phyloP scores from a whole-genome alignment of 2,329 filamentous ascomycete species.

The Alternaria sp. region DNA sequence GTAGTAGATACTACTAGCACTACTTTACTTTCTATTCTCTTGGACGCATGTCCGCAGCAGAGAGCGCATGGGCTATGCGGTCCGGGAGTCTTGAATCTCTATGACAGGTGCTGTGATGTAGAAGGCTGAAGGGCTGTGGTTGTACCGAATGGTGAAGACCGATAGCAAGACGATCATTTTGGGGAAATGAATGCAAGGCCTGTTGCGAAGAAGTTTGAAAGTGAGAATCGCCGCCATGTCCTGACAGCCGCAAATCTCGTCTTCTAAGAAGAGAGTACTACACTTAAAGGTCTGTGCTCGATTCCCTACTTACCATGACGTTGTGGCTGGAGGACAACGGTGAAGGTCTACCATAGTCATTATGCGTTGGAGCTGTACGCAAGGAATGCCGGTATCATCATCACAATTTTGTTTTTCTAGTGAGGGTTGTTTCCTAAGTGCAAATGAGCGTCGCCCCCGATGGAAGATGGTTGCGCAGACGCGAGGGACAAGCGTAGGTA shows the following conservation, averaged over 20 bases:
- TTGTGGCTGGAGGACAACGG: neutral
- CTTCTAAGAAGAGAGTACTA: neutral
- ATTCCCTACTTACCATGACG: neutral
- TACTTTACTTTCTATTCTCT: no score
- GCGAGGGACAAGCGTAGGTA: neutral
- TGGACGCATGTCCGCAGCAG: neutral
- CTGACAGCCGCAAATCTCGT: neutral
- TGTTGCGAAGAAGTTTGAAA: neutral
- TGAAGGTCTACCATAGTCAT: neutral
- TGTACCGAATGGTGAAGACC: neutral
- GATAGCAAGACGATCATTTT: neutral
- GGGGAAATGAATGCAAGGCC: no score
- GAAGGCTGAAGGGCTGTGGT: constrained; percentile 1
- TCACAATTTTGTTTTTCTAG: neutral
- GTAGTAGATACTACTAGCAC: no score
- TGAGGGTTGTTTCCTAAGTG: neutral
- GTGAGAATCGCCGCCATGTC: neutral
- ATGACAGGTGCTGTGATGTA: constrained; percentile 1
- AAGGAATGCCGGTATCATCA: neutral
- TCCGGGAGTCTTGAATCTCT: constrained; percentile 2
- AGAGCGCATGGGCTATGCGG: constrained; percentile 2
- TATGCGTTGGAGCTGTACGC: neutral
- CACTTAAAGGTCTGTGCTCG: neutral
- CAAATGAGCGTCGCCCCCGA: neutral
- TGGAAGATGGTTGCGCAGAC: neutral